A percentile compares a stretch with the other conserved stretches of the same genome.
These are phyloP conservation scores for Cinnamomum micranthum DNA, from an alignment of 164 flowering plant genomes.

Conservation along the genomic window DNA sequence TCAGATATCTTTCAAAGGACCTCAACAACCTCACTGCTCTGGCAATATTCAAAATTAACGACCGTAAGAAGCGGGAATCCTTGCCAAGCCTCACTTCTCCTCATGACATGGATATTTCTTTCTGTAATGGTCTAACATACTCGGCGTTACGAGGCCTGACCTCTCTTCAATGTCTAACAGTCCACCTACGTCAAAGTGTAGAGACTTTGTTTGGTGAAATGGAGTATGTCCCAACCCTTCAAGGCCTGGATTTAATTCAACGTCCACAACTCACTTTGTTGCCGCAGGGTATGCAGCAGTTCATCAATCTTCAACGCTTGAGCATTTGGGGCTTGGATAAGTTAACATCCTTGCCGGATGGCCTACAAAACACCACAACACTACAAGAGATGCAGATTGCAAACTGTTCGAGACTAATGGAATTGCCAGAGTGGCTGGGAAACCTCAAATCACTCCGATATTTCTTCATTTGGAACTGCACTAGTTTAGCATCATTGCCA, in stretches of 20 bases:
- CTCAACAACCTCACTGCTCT: slow-evolving; percentile 6
- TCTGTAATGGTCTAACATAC: not conserved
- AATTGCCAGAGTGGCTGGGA: no score
- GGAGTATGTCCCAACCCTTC: not conserved
- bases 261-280: not conserved
- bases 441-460: no score
- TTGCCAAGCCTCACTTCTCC: slow-evolving; percentile 3
- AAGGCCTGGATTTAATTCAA: not conserved
- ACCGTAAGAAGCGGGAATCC: not conserved
- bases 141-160: not conserved
- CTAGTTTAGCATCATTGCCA: no score
- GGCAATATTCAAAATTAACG: not conserved
- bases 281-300: not conserved
- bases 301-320: not conserved
- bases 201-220: not conserved
- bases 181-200: not conserved
- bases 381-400: no score
- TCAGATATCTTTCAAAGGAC: slow-evolving; percentile 2
- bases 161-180: not conserved
- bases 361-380: no score
- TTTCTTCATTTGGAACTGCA: no score
- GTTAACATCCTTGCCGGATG: no score
- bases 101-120: slow-evolving; percentile 7
- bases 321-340: no score
- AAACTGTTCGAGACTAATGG: no score